These are phyloP conservation scores for Staphylotrichum tortipilum DNA, from an alignment of 495 filamentous ascomycete genomes.

Conservation along the genomic window DNA sequence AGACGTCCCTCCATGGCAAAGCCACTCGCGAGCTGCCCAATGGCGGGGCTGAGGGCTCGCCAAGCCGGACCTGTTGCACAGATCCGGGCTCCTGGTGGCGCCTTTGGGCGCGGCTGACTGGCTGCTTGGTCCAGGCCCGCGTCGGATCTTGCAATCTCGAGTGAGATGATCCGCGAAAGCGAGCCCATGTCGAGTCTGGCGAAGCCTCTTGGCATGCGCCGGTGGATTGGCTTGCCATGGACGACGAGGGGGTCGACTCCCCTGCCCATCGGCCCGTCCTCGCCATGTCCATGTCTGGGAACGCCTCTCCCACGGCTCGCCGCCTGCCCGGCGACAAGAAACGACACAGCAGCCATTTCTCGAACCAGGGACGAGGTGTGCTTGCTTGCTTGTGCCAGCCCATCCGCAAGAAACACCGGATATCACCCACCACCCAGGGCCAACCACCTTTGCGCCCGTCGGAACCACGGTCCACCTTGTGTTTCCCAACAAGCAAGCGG, in stretches of 20 bases:
- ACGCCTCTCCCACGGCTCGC: neutral
- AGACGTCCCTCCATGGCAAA: no score
- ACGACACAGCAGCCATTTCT: neutral
- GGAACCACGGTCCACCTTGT: neutral
- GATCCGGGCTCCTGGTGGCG: slow-evolving; percentile 25
- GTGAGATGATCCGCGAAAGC: neutral
- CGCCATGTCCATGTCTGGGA: neutral
- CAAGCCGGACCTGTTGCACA: slow-evolving; percentile 26
- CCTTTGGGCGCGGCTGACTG: neutral
- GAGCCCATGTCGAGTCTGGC: slow-evolving; percentile 2
- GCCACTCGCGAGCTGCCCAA: slow-evolving; percentile 8
- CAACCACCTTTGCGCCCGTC: neutral
- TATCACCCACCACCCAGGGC: neutral
- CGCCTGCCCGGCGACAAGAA: neutral
- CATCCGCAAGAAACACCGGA: neutral
- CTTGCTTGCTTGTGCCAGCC: slow-evolving; percentile 1
- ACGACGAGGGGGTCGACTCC: neutral
- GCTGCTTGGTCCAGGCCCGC: slow-evolving; percentile 8
- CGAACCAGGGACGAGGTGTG: neutral
- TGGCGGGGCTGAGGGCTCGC: slow-evolving; percentile 8
- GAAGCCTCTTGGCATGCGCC: slow-evolving; percentile 10
- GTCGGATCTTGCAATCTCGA: slow-evolving; percentile 9
- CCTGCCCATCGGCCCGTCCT: slow-evolving; percentile 3
- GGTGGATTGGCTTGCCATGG: slow-evolving; percentile 1
- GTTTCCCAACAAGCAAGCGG: slow-evolving; percentile 1